These are phyloP conservation scores for Prorocentrum cordatum DNA, from an alignment of 169 alveolate genomes.

Conservation along the genomic window DNA sequence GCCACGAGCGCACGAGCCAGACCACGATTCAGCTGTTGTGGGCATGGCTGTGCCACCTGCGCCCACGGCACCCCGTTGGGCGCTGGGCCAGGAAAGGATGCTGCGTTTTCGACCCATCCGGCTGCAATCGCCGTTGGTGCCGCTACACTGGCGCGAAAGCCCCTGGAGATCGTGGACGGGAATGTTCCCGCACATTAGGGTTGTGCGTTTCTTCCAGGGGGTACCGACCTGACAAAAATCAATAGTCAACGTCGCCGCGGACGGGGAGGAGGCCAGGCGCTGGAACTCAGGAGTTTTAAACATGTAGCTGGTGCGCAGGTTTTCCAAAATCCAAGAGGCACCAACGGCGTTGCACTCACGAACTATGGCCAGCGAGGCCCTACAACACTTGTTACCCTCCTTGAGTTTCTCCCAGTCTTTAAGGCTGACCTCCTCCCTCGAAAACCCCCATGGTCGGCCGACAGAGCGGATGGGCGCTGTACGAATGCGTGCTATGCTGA, in stretches of 20 bases:
- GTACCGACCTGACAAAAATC: conserved; percentile 14
- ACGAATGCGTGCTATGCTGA: no score
- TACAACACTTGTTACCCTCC: neutral
- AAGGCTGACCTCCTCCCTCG: neutral
- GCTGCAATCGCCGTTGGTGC: neutral
- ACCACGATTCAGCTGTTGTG: neutral
- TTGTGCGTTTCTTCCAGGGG: neutral
- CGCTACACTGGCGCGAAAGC: neutral
- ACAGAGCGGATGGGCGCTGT: neutral
- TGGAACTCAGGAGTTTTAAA: neutral
- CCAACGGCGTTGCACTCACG: neutral
- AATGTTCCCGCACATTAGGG: neutral
- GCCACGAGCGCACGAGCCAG: neutral
- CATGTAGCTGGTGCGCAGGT: neutral
- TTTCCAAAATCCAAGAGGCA: neutral
- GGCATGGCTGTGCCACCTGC: neutral
- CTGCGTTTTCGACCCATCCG: neutral
- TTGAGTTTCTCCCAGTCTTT: neutral
- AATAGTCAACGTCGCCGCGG: neutral
- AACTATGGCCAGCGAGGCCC: neutral
- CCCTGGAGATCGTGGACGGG: neutral
- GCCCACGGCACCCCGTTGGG: conserved; percentile 7
- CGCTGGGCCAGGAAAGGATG: neutral
- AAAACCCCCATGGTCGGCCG: neutral
- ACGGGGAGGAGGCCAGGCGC: neutral